Conservation (phyloP, 345 rosid genomes). For the Corchorus capsularis region DNA sequence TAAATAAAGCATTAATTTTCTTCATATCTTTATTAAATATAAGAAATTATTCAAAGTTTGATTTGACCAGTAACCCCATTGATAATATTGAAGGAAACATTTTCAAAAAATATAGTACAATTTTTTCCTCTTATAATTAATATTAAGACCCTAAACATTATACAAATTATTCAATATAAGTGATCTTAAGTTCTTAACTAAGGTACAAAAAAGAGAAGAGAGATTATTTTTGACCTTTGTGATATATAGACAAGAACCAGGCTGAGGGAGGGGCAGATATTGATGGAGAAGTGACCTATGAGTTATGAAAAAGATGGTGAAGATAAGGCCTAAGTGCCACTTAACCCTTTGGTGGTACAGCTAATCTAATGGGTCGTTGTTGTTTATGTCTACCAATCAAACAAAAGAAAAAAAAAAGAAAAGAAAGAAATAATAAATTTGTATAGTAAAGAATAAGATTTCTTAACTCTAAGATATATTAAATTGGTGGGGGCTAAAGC, state of each 20-base stretch:
- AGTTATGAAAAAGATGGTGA: neutral
- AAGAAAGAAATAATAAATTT: too few species aligned
- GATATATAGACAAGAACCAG: neutral
- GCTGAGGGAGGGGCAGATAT: neutral
- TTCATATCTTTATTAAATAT: neutral
- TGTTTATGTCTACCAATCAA: neutral
- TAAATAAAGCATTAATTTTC: neutral
- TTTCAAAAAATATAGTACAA: neutral
- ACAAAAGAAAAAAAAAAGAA: neutral
- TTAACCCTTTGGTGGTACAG: neutral
- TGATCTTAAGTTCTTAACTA: too few species aligned
- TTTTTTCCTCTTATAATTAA: neutral
- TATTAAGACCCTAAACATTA: neutral
- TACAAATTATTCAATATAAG: neutral
- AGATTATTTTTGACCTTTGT: neutral
- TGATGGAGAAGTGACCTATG: conserved; percentile 11
- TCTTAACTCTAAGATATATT: neutral
- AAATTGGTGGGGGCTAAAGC: conserved; percentile 5
- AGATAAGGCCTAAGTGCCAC: conserved; percentile 4
- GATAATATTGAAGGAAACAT: neutral
- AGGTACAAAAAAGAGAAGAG: neutral
- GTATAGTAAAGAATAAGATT: neutral
- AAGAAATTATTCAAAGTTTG: neutral
- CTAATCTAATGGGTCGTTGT: conserved; percentile 3
- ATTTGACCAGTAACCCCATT: neutral